These are phyloP conservation scores for Tylopilus felleus DNA, from an alignment of 768 basidiomycete species.

Conservation along the genomic window DNA sequence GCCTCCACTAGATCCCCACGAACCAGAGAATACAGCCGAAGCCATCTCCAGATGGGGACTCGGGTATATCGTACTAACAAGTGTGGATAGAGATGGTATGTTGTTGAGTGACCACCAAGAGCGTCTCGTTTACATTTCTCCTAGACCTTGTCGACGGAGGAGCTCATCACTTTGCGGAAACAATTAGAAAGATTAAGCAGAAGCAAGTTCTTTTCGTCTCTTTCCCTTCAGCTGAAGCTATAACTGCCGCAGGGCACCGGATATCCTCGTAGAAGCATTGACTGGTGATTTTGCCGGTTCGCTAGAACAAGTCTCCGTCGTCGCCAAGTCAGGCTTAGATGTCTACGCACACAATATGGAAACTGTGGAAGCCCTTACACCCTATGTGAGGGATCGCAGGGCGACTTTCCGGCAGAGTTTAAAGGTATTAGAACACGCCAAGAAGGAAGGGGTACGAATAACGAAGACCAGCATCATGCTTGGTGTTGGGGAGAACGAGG, in stretches of 20 bases:
- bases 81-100: constrained; percentile 94
- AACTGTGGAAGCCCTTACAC: constrained; percentile 91
- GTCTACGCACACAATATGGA: constrained; percentile 99
- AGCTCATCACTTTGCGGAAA: constrained; percentile 91
- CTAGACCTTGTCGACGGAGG: constrained; percentile 91
- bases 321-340: constrained; percentile 92
- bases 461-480: constrained; percentile 99
- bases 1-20: constrained; percentile 89
- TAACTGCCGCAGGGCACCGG: constrained; percentile 65
- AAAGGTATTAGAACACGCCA: constrained; percentile 76
- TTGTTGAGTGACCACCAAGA: background rate
- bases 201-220: constrained; percentile 53
- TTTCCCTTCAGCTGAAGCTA: background rate
- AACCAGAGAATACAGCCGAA: constrained; percentile 97
- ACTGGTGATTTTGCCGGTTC: constrained; percentile 92
- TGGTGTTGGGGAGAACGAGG: constrained; percentile 87
- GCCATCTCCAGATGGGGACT: constrained; percentile 97
- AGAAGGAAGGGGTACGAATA: constrained; percentile 76
- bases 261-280: constrained; percentile 94
- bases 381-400: constrained; percentile 91
- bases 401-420: constrained; percentile 88
- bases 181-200: constrained; percentile 91
- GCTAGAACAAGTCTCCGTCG: constrained; percentile 67
- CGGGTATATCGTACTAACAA: constrained; percentile 96
- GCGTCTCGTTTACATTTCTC: background rate